Percentiles rank a stretch among this genome's conserved stretches.
Conservation (phyloP, 2,329 filamentous ascomycete species). For the Botrytis paeoniae region DNA sequence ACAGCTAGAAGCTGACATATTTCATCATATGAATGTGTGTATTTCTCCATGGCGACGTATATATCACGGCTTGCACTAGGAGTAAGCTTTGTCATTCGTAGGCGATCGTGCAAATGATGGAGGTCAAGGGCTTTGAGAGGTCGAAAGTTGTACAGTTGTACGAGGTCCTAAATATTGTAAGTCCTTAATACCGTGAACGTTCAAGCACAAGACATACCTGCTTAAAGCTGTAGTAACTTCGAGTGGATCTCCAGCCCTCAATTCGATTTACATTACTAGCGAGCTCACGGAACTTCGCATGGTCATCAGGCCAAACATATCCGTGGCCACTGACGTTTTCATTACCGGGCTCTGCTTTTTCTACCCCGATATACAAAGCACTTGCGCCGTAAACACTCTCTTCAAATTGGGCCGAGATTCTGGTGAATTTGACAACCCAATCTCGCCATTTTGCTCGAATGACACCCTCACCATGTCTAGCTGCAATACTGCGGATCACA, state of each 20-base stretch:
- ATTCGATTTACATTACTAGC: slow-evolving; percentile 89
- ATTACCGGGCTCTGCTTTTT: slow-evolving; percentile 60
- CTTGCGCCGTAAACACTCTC: slow-evolving; percentile 93
- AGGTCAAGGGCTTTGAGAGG: slow-evolving; percentile 81
- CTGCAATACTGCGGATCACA: slow-evolving; percentile 77
- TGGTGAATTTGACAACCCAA: slow-evolving; percentile 91
- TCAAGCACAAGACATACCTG: slow-evolving; percentile 54
- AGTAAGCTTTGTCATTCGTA: slow-evolving; percentile 76
- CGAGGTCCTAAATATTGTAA: slow-evolving; percentile 54
- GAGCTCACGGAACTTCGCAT: slow-evolving; percentile 76
- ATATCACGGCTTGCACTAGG: slow-evolving; percentile 76
- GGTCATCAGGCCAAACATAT: slow-evolving; percentile 90
- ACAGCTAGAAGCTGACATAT: slow-evolving; percentile 81
- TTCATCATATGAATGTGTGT: slow-evolving; percentile 77
- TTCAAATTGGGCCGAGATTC: slow-evolving; percentile 90
- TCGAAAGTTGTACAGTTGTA: slow-evolving; percentile 59
- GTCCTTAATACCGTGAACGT: slow-evolving; percentile 31
- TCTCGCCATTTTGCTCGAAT: slow-evolving; percentile 90
- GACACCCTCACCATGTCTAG: slow-evolving; percentile 83
- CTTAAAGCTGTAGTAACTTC: slow-evolving; percentile 94
- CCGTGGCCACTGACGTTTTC: slow-evolving; percentile 75
- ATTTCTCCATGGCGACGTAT: slow-evolving; percentile 74
- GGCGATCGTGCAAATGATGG: slow-evolving; percentile 86
- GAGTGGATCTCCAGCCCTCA: slow-evolving; percentile 93
- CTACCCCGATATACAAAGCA: slow-evolving; percentile 78